Evolutionary conservation across 768 basidiomycete species (phyloP).

Genomic region (Mycena metata): DNA sequence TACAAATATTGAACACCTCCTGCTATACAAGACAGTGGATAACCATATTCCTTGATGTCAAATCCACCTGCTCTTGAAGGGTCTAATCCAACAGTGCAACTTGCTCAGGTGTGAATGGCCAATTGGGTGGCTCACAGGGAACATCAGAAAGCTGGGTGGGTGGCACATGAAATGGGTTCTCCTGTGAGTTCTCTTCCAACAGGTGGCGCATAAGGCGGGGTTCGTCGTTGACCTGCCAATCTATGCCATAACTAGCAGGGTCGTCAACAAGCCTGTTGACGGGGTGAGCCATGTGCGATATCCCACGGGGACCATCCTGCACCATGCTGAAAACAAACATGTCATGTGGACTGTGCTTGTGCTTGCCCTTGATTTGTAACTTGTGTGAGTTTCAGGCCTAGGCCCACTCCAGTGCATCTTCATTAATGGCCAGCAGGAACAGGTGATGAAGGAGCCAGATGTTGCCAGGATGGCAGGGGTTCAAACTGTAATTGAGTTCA

Average conservation of each 20-base stretch:
- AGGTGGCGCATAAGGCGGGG: constrained; percentile 23
- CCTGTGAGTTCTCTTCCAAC: constrained; percentile 23
- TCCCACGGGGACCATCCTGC: constrained; percentile 32
- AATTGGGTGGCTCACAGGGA: constrained; percentile 6
- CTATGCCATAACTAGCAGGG: constrained; percentile 26
- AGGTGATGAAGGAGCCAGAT: constrained; percentile 49
- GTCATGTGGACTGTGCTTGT: constrained; percentile 31
- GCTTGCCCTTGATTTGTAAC: constrained; percentile 22
- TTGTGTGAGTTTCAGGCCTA: constrained; percentile 47
- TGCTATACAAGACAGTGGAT: neutral
- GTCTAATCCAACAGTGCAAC: neutral
- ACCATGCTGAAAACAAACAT: constrained; percentile 40
- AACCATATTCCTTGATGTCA: constrained; percentile 1
- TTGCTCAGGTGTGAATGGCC: constrained; percentile 1
- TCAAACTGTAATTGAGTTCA: constrained; percentile 41
- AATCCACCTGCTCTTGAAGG: neutral
- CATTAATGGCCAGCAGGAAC: constrained; percentile 43
- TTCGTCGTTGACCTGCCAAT: constrained; percentile 29
- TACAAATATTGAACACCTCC: constrained; percentile 7
- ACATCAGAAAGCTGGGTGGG: constrained; percentile 6
- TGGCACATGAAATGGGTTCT: constrained; percentile 14
- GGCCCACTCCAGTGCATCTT: constrained; percentile 44
- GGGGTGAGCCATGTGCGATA: neutral
- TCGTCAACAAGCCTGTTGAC: constrained; percentile 12
- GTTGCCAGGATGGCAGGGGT: constrained; percentile 33